Evolutionary conservation across 2,329 filamentous ascomycete species (phyloP).

Genomic region (Mollisia scopiformis): DNA sequence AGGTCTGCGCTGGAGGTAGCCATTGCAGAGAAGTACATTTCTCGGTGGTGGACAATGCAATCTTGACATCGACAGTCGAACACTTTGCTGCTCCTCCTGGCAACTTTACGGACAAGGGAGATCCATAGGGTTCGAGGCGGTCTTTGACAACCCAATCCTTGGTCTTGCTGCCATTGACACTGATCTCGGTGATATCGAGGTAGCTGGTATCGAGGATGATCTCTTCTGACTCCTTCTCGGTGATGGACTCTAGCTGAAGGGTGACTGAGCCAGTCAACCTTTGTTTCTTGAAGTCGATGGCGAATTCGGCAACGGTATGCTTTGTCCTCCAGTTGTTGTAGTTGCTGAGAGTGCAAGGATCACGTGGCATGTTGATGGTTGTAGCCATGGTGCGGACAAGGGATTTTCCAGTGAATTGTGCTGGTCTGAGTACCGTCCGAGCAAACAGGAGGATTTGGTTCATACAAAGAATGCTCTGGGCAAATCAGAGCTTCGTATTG

Average conservation of each 20-base stretch:
- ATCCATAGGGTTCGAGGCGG: constrained; percentile 73
- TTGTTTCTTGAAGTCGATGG: constrained; percentile 82
- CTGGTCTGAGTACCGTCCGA: neutral
- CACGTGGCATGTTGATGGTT: constrained; percentile 50
- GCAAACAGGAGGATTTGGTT: neutral
- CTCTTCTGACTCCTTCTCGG: constrained; percentile 71
- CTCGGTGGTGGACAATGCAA: constrained; percentile 79
- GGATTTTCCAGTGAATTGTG: neutral
- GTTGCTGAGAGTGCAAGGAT: constrained; percentile 91
- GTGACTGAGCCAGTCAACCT: constrained; percentile 76
- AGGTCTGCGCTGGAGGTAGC: constrained; percentile 91
- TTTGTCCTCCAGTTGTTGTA: constrained; percentile 85
- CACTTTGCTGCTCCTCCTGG: constrained; percentile 58
- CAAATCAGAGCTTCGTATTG: neutral
- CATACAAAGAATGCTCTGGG: neutral
- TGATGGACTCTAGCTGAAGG: constrained; percentile 77
- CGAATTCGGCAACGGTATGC: constrained; percentile 81
- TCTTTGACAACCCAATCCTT: constrained; percentile 68
- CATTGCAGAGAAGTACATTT: constrained; percentile 93
- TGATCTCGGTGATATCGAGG: constrained; percentile 73
- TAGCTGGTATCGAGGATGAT: constrained; percentile 89
- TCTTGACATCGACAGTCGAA: constrained; percentile 57
- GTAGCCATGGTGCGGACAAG: constrained; percentile 29
- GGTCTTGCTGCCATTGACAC: constrained; percentile 64
- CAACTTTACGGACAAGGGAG: constrained; percentile 68